Evolutionary conservation across 768 basidiomycete genomes (phyloP).

Genomic region (Boletus bicolor): DNA sequence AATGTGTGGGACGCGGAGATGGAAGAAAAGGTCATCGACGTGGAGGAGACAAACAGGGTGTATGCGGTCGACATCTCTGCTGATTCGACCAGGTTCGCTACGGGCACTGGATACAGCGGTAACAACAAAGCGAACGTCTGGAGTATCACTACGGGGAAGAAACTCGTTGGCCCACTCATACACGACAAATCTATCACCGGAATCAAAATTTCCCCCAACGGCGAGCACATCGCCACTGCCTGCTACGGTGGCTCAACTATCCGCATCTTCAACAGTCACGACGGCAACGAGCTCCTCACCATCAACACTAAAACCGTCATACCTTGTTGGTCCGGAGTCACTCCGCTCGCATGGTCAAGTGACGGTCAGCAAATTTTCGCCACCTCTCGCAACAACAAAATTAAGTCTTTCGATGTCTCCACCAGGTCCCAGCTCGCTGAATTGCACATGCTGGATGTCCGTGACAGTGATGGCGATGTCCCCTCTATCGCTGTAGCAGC

Average conservation of each 20-base stretch:
- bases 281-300: neutral
- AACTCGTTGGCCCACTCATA: neutral
- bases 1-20: neutral
- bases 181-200: neutral
- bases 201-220: neutral
- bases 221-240: neutral
- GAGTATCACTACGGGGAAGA: rapidly evolving
- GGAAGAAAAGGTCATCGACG: neutral
- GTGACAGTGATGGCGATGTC: rapidly evolving
- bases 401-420: neutral
- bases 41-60: neutral
- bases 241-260: neutral
- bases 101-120: neutral
- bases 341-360: neutral
- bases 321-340: neutral
- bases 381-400: neutral
- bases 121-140: neutral
- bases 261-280: neutral
- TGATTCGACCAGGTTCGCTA: neutral
- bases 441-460: neutral
- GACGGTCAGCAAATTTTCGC: neutral
- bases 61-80: neutral
- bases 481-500: neutral
- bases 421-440: neutral
- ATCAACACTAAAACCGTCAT: neutral